Evolutionary conservation across 2,329 filamentous ascomycete species (phyloP).

Genomic region (Colletotrichum paranaense): DNA sequence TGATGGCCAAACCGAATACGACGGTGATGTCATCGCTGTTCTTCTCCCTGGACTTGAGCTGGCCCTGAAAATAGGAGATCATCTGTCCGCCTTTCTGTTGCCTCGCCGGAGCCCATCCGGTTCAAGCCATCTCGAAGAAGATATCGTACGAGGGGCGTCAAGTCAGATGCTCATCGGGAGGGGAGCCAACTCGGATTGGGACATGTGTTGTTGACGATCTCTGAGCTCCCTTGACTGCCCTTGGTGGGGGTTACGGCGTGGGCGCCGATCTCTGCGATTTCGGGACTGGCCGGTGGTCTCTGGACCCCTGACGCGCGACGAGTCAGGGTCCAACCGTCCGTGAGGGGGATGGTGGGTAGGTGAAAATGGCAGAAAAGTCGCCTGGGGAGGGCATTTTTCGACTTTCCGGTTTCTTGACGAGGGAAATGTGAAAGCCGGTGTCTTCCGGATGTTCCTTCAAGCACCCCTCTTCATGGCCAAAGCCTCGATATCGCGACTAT

Average conservation of each 20-base stretch:
- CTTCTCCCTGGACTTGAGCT: not conserved
- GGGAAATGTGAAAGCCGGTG: not conserved
- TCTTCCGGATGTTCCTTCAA: too few relatives aligned
- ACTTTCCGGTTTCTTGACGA: not conserved
- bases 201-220: not conserved
- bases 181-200: not conserved
- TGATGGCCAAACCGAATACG: too few relatives aligned
- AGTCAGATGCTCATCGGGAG: not conserved
- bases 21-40: conserved; percentile 16
- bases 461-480: too few relatives aligned
- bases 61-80: not conserved
- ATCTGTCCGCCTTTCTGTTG: not conserved
- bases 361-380: not conserved
- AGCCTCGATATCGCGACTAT: not conserved
- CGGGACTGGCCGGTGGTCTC: not conserved
- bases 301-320: not conserved
- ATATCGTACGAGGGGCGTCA: not conserved
- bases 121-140: not conserved
- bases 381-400: not conserved
- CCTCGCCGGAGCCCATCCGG: not conserved
- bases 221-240: not conserved
- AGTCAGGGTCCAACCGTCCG: conserved; percentile 11
- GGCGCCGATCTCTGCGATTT: conserved; percentile 9
- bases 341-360: not conserved
- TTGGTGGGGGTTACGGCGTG: not conserved